Percentiles rank a stretch among this genome's conserved stretches.
phyloP scores from a whole-genome alignment of 2,329 filamentous ascomycete genomes.

The Penicillium janthinellum region DNA sequence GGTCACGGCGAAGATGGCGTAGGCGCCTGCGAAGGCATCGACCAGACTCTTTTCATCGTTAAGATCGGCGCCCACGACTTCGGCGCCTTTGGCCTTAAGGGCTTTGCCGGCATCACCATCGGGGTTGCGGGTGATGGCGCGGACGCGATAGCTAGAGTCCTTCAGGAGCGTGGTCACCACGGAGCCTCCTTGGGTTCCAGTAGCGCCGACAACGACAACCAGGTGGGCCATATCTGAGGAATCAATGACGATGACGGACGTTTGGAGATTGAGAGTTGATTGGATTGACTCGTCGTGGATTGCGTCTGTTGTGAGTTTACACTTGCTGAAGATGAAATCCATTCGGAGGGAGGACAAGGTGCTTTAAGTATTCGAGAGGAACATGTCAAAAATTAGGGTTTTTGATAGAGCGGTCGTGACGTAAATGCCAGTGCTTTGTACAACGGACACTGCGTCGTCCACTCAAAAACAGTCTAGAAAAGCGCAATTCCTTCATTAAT shows the following conservation, averaged over 20 bases:
- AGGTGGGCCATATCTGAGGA: background rate
- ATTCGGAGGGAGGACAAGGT: background rate
- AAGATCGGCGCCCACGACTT: background rate
- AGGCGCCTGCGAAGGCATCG: background rate
- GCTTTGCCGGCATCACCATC: background rate
- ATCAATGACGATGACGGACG: background rate
- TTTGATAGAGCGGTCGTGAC: background rate
- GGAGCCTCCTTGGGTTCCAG: background rate
- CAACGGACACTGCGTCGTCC: background rate
- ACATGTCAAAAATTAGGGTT: background rate
- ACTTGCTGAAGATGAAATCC: background rate
- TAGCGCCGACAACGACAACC: background rate
- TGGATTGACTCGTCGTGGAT: background rate
- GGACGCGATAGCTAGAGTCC: background rate
- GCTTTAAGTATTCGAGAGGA: background rate
- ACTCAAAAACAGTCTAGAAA: background rate
- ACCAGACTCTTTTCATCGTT: background rate
- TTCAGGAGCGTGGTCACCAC: background rate
- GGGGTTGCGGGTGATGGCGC: background rate
- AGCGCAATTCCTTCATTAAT: background rate
- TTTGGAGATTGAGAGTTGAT: background rate
- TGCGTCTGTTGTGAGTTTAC: background rate
- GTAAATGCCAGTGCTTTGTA: background rate
- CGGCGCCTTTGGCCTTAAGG: background rate
- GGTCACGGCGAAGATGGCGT: background rate